Evolutionary conservation across 352 stramenopile genomes (phyloP), one percentile per base, ranked within the genome.

Genomic region (Ochromonadaceae sp.): DNA sequence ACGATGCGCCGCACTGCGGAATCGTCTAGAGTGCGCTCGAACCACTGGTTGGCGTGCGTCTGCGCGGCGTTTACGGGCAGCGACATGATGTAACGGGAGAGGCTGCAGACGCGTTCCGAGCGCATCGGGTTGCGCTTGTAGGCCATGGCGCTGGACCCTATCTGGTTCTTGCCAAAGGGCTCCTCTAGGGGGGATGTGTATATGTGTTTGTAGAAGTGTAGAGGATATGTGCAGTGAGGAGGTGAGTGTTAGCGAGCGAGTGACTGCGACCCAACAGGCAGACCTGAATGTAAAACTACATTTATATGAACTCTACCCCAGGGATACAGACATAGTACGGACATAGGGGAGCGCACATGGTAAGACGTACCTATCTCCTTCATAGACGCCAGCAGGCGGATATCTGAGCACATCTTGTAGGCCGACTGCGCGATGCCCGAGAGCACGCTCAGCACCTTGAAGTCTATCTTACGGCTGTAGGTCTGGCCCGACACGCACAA

Each of bases 71-170:
- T 93, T 73, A 52, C 79, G 31, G 91, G 94, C n/a, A 99, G 80
- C 58, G 83, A 91, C 73, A 98, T 98, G 39, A 99, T 85, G 76
- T 98, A 98, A 69, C 93, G 82, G 43, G 90, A 84, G 20, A 99
- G 74, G 71, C 87, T 97, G 75, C 92, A 98, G 53, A 96, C 92
- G 67, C 93, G 85, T 75, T 98, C 93, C 53, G 79, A 95, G 46
- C 93, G 85, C 93, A 99, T 99, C 48, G 92, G 93, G 80, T 98
- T 98, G 65, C 93, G 87, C 80, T 99, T 98, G 86, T 98, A 99
- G 0, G 93, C 91, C 93, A 99, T 99, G 48, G 93, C 93, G 38
- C 85, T 96, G 34, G 86, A 96, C 10, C 93, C 93, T 68, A 99
- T 97, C 71, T 91, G 79, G 49, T 76, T 83, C 61, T 85, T 84